Evolutionary conservation across 306 rosid species (phyloP).

Genomic region (Quillaja saponaria): DNA sequence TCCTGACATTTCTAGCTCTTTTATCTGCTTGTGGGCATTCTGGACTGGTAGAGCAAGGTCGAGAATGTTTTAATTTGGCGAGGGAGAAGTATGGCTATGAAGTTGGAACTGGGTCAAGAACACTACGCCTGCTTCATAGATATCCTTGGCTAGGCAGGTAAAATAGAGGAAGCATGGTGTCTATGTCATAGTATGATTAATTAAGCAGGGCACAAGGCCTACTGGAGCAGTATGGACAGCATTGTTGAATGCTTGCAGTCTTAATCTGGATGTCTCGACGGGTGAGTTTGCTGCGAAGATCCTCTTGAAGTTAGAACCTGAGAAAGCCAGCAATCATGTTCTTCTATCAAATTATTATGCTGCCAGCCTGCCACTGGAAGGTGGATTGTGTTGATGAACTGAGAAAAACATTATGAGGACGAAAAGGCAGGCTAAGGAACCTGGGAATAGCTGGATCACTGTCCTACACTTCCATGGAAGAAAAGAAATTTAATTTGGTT

Average conservation of each 20-base stretch:
- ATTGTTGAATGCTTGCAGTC: conserved; percentile 57
- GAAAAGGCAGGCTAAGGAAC: conserved; percentile 59
- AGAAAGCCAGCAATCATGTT: conserved; percentile 47
- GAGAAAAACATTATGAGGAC: conserved; percentile 48
- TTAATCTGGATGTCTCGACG: conserved; percentile 44
- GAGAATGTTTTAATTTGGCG: conserved; percentile 40
- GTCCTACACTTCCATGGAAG: conserved; percentile 28
- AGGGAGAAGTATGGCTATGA: conserved; percentile 49
- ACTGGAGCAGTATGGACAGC: conserved; percentile 58
- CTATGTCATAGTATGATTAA: conserved; percentile 37
- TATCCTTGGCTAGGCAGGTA: conserved; percentile 57
- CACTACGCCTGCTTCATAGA: conserved; percentile 64
- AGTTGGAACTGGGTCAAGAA: conserved; percentile 50
- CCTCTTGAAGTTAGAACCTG: conserved; percentile 56
- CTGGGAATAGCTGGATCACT: conserved; percentile 58
- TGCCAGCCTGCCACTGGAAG: conserved; percentile 54
- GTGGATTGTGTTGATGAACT: conserved; percentile 58
- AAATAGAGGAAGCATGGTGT: conserved; percentile 56
- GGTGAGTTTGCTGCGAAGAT: conserved; percentile 57
- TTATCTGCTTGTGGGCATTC: conserved; percentile 42
- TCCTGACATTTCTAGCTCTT: conserved; percentile 52
- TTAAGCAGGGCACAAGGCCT: conserved; percentile 33
- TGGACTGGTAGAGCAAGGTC: conserved; percentile 65
- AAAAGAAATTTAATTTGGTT: conserved; percentile 17
- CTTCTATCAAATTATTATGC: conserved; percentile 63